A percentile compares a stretch with the other conserved stretches of the same genome.
Conservation (phyloP, 768 basidiomycete species). For the Tylopilus intermedius region DNA sequence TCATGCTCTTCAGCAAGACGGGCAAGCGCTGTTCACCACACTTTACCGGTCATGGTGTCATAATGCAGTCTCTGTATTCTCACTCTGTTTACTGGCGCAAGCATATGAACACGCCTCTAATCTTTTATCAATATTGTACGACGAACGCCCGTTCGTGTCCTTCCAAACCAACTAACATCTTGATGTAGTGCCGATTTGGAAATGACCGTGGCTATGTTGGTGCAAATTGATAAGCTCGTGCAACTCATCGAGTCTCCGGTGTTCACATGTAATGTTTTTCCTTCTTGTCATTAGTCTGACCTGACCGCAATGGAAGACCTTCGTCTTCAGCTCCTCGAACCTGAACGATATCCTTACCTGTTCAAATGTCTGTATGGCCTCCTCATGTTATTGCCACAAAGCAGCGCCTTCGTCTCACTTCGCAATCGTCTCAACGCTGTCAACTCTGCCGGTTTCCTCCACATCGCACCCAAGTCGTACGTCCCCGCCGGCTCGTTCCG, state of each 20-base stretch:
- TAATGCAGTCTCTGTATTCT: constrained; percentile 94
- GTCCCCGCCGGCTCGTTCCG: constrained; percentile 19
- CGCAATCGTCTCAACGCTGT: constrained; percentile 93
- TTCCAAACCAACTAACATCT: background rate
- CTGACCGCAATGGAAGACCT: constrained; percentile 44
- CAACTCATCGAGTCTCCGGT: constrained; percentile 98
- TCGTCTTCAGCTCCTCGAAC: constrained; percentile 91
- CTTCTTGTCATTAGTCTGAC: background rate
- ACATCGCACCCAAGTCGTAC: constrained; percentile 84
- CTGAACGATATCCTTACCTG: constrained; percentile 91
- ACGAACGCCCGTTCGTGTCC: background rate
- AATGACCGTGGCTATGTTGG: constrained; percentile 89
- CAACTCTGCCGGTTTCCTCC: constrained; percentile 89
- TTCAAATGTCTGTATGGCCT: constrained; percentile 98
- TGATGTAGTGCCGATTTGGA: constrained; percentile 82
- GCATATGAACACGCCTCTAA: constrained; percentile 99
- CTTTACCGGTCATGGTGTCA: constrained; percentile 98
- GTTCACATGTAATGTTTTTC: constrained; percentile 74
- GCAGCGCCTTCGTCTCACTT: constrained; percentile 90
- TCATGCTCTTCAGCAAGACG: constrained; percentile 64
- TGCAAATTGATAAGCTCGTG: constrained; percentile 96
- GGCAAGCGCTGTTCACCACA: constrained; percentile 90
- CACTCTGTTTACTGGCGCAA: constrained; percentile 92
- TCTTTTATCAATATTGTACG: constrained; percentile 90
- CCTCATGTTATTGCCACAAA: constrained; percentile 95